phyloP scores from a whole-genome alignment of 2,329 filamentous ascomycete genomes.

The Triangularia setosa region DNA sequence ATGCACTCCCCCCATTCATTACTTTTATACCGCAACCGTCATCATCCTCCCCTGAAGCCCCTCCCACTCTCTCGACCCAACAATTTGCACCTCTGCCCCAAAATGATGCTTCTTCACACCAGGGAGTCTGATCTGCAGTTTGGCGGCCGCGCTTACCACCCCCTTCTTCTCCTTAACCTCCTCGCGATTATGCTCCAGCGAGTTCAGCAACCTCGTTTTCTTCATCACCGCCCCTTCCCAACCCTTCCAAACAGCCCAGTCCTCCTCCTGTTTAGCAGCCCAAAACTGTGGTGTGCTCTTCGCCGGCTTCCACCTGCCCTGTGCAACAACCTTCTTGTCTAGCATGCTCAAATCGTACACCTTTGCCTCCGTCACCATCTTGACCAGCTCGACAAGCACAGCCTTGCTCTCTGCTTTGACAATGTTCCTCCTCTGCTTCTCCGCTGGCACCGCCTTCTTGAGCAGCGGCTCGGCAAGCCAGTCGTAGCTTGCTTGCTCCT shows the following conservation, averaged over 20 bases:
- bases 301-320: constrained; percentile 62
- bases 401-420: constrained; percentile 61
- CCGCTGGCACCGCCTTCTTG: constrained; percentile 33
- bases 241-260: constrained; percentile 58
- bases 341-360: constrained; percentile 57
- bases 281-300: constrained; percentile 62
- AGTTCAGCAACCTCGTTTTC: constrained; percentile 46
- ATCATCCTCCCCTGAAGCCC: constrained; percentile 43
- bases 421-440: constrained; percentile 47
- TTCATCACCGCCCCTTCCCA: constrained; percentile 55
- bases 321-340: constrained; percentile 40
- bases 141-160: constrained; percentile 35
- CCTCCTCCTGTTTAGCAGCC: constrained; percentile 61
- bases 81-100: constrained; percentile 45
- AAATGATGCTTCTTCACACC: constrained; percentile 42
- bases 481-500: constrained; percentile 52
- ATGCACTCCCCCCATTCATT: not conserved
- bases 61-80: constrained; percentile 54
- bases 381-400: constrained; percentile 60
- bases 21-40: constrained; percentile 20
- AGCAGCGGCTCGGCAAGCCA: constrained; percentile 63
- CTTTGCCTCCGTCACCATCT: constrained; percentile 52
- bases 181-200: constrained; percentile 24
- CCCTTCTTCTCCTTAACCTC: constrained; percentile 31
- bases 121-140: constrained; percentile 48